Evolutionary conservation across 208 protist genomes (phyloP).

Genomic region (Tetramitus jugosus): DNA sequence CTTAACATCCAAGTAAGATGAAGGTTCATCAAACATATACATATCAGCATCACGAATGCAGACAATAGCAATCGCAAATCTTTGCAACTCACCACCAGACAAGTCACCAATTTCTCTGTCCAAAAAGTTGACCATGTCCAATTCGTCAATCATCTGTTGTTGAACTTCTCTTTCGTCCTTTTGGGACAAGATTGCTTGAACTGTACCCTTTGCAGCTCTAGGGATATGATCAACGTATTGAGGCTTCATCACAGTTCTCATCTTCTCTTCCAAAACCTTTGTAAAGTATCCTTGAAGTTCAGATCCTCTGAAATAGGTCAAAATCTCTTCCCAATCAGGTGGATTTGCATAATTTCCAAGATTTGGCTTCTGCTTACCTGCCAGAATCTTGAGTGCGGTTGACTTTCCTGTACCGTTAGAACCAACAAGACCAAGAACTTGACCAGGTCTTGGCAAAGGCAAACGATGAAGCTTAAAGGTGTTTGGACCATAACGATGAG

Average conservation of each 20-base stretch:
- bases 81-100: conserved; percentile 99
- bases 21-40: conserved; percentile 99
- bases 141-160: conserved; percentile 48
- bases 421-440: conserved; percentile 99
- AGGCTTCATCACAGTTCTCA: conserved; percentile 96
- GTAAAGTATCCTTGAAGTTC: conserved; percentile 99
- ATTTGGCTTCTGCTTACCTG: conserved; percentile 97
- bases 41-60: conserved; percentile 62
- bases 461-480: conserved; percentile 99
- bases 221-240: conserved; percentile 99
- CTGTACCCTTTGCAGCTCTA: conserved; percentile 86
- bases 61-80: conserved; percentile 95
- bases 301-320: conserved; percentile 95
- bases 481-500: conserved; percentile 98
- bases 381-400: conserved; percentile 97
- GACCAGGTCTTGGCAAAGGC: conserved; percentile 92
- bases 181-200: conserved; percentile 75
- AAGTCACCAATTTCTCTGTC: conserved; percentile 87
- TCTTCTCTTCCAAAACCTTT: conserved; percentile 89
- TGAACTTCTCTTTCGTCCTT: conserved; percentile 70
- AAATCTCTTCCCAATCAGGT: conserved; percentile 96
- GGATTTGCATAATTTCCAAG: conserved; percentile 78
- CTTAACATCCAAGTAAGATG: conserved; percentile 98
- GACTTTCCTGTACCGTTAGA: conserved; percentile 99
- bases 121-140: conserved; percentile 85